Evolutionary conservation across 805 yeast species (phyloP), one percentile per base, ranked within the genome.

Genomic region (Nakazawaea pomicola): DNA sequence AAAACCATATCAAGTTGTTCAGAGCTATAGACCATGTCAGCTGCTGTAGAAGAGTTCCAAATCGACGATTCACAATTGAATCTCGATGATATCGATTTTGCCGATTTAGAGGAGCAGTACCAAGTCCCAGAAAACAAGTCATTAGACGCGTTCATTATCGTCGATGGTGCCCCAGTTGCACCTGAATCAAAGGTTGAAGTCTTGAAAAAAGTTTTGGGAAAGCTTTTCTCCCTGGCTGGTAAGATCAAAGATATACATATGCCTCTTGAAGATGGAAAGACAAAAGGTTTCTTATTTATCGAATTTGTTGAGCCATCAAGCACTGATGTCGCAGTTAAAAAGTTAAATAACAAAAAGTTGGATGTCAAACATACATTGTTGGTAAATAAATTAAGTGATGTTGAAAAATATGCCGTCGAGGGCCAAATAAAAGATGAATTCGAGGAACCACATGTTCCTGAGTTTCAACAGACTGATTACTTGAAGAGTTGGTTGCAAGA

Each of bases 101-200:
- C 87, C 46, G 97, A 90, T 60, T 72, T 91, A 56, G 97, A 91
- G 61, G 79, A 73, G 43, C 70, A 86, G 63, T 88, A 74, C 61
- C 62, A 75, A 18, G 79, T 83, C 37, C 55, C 59, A 38, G 74
- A 76, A 43, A 78, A 76, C 39, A 65, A 72, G 44, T 76, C 79
- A 38, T 71, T 85, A 43, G 95, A 86, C 55, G 76, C 76, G 55
- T 89, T 78, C 57, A 78, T 91, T 44, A 85, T 91, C 23, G 83
- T 88, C 38, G 97, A 89, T 60, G 99, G 99, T 36, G 90, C 95
- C 9, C 99, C 99, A 51, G 71, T 88, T 47, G 95, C 95, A 19
- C 96, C 97, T 44, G 95, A 83, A 58, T 61, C 87, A 40, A 93
- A 93, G 65, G 85, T 80, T 38, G 85, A 88, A 42, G 78, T 85